Conservation (phyloP, 352 stramenopile species). For the Pythium rhizo-oryzae region DNA sequence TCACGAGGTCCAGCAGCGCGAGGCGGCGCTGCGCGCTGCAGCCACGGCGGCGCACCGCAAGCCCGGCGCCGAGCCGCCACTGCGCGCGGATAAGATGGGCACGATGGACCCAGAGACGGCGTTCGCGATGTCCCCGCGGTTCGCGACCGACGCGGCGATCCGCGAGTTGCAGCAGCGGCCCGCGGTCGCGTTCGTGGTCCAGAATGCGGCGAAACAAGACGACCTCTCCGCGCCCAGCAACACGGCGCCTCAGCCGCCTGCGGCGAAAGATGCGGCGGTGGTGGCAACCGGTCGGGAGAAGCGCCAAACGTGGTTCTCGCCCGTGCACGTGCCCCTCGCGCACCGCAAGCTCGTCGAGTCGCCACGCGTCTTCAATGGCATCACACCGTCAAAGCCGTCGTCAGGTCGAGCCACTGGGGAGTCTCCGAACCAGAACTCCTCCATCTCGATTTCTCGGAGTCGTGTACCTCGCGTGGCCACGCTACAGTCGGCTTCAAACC, state of each 20-base stretch:
- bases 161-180: constrained; percentile 40
- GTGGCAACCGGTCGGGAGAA: not conserved
- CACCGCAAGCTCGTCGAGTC: constrained; percentile 68
- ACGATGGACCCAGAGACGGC: constrained; percentile 6
- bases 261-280: not conserved
- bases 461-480: constrained; percentile 8
- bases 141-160: constrained; percentile 37
- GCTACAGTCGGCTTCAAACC: not conserved
- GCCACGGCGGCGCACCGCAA: not conserved
- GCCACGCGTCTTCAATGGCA: constrained; percentile 45
- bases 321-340: constrained; percentile 54
- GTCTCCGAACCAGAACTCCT: not conserved
- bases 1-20: constrained; percentile 14
- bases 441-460: not conserved
- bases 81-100: not conserved
- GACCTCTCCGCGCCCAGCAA: not conserved
- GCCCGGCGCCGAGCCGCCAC: not conserved
- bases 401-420: constrained; percentile 14
- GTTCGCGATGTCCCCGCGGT: constrained; percentile 39
- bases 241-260: not conserved
- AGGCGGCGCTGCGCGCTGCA: not conserved
- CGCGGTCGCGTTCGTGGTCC: constrained; percentile 45
- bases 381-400: constrained; percentile 43
- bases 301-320: constrained; percentile 62
- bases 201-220: constrained; percentile 35